phyloP scores from a whole-genome alignment of 768 basidiomycete genomes.

The Tricholoma terreum region DNA sequence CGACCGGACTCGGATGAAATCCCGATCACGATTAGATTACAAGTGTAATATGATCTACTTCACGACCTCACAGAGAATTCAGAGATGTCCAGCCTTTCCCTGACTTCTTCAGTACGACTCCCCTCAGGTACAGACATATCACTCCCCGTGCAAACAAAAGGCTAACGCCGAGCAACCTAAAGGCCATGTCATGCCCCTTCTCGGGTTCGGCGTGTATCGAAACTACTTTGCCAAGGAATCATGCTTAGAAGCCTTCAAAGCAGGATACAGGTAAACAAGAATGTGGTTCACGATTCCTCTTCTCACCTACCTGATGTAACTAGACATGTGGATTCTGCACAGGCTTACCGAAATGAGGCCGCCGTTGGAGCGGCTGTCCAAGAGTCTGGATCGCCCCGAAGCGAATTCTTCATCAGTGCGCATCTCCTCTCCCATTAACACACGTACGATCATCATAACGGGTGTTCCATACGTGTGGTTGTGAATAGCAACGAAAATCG shows the following conservation, averaged over 20 bases:
- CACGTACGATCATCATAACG: not conserved
- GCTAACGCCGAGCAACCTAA: slow-evolving; percentile 4
- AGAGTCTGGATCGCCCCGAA: slow-evolving; percentile 52
- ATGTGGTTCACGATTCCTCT: not conserved
- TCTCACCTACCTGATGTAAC: not conserved
- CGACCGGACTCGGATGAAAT: too few species aligned
- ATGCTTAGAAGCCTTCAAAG: slow-evolving; percentile 58
- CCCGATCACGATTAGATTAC: too few species aligned
- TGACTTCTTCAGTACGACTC: slow-evolving; percentile 21
- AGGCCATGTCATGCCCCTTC: slow-evolving; percentile 57
- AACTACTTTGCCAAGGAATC: slow-evolving; percentile 56
- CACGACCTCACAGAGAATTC: not conserved
- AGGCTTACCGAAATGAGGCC: slow-evolving; percentile 63
- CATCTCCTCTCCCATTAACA: not conserved
- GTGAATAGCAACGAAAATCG: slow-evolving; percentile 61
- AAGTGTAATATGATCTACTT: too few species aligned
- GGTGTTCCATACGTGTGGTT: slow-evolving; percentile 5
- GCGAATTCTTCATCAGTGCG: slow-evolving; percentile 70
- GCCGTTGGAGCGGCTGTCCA: slow-evolving; percentile 57
- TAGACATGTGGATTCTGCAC: slow-evolving; percentile 76
- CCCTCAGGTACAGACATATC: slow-evolving; percentile 12
- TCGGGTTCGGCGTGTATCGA: slow-evolving; percentile 72
- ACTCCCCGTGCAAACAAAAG: not conserved
- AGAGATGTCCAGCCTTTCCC: slow-evolving; percentile 18
- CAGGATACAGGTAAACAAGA: slow-evolving; percentile 54